Evolutionary conservation across 2,329 filamentous ascomycete genomes (phyloP), one percentile per base, ranked within the genome.

Genomic region (Escovopsis sp.): DNA sequence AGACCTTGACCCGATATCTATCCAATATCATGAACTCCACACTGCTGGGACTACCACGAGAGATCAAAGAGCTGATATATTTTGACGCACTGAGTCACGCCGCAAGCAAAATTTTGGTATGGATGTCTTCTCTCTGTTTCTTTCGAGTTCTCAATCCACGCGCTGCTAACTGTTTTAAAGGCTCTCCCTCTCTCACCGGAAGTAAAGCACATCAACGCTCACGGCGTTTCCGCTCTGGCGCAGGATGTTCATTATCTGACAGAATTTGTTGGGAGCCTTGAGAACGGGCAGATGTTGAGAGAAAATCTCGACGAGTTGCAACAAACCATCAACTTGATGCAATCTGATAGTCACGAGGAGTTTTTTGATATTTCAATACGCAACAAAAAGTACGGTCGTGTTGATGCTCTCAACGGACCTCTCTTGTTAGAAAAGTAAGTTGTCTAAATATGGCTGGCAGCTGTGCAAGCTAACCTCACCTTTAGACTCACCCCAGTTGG

Each of bases 41-140:
- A 0, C 71, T 98, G 5, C 72, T 98, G 2, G 89, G 88, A 1
- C 67, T 98, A n/a, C 91, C 93, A 0, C 79, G 86, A 27, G 85
- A 94, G 54, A 95, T 98, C 61, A 96, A 96, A 58, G 87, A 94
- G 58, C 77, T 95, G 43, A 94, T 98, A 52, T 96, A 98, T 64
- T 95, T 94, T 56, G 91, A 96, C 57, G 91, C 91, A 0, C 72
- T 98, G 31, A 87, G 80, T 42, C 91, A 98, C 60, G 87, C 91
- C 2, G 81, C 85, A 4, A 83, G 83, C 47, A 85, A 83, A 60
- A 91, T 95, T 43, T 62, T 94, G 47, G 81, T 84, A 57, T 51
- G 70, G 55, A 15, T 12, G 12, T 9, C 5, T 13, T 8, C 36
- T 9, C 15, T 20, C 6, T 30, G 7, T 14, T 4, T 14, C 14